Percentiles rank a stretch among this genome's conserved stretches.
Evolutionary conservation across 1,284 basidiomycete species (phyloP).

Genomic region (Caloboletus firmus): DNA sequence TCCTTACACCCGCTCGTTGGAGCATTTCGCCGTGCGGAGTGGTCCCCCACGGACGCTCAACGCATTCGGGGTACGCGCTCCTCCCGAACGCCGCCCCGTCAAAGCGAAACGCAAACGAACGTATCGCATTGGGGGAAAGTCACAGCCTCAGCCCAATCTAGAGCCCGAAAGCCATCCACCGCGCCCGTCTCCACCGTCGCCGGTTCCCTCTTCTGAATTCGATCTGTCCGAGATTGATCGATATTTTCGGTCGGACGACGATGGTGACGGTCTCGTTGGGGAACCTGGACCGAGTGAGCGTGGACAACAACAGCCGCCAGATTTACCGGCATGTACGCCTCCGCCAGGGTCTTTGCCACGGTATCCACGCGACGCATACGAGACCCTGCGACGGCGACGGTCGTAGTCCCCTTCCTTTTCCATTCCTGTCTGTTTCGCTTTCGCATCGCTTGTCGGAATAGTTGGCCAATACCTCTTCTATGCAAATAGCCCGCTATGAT

Average conservation of each 20-base stretch:
- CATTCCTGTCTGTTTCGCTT: not conserved
- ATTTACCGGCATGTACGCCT: not conserved
- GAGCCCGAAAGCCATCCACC: constrained; percentile 8
- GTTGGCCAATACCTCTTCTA: too few relatives aligned
- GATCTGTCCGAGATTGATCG: constrained; percentile 74
- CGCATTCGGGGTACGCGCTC: constrained; percentile 27
- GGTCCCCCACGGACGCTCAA: constrained; percentile 59
- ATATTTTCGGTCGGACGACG: constrained; percentile 64
- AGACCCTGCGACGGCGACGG: constrained; percentile 19
- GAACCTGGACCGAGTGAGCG: constrained; percentile 2
- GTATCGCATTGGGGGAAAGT: constrained; percentile 57
- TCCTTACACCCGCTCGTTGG: constrained; percentile 84
- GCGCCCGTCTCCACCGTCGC: constrained; percentile 34
- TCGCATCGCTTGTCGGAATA: not conserved
- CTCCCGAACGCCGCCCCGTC: constrained; percentile 48
- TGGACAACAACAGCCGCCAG: not conserved
- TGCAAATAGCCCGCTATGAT: too few relatives aligned
- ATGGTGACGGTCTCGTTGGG: constrained; percentile 14
- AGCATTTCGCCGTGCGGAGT: constrained; percentile 88
- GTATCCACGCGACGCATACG: constrained; percentile 9
- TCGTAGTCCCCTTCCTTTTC: not conserved
- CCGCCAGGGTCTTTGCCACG: not conserved
- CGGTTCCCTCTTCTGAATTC: constrained; percentile 57
- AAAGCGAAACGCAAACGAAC: constrained; percentile 80
- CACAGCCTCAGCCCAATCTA: constrained; percentile 5